Percentiles rank a stretch among this genome's conserved stretches.
phyloP scores from a whole-genome alignment of 176 grass and related monocot genomes.

The Miscanthus lutarioriparius region DNA sequence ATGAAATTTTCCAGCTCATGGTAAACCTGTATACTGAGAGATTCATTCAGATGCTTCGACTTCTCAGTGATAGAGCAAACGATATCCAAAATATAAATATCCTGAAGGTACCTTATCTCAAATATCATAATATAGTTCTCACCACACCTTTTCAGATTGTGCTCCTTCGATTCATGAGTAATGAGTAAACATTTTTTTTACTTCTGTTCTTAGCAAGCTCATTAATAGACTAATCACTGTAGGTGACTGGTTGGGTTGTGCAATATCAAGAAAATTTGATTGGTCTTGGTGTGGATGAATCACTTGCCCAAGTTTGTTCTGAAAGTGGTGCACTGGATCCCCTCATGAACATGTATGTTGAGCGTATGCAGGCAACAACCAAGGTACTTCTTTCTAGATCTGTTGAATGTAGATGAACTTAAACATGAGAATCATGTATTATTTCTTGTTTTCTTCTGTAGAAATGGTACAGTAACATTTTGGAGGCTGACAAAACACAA shows the following conservation, averaged over 20 bases:
- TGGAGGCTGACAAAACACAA: conserved; percentile 98
- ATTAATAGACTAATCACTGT: conserved; percentile 39
- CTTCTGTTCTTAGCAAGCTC: conserved; percentile 30
- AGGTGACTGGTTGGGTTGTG: conserved; percentile 99
- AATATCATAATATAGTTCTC: conserved; percentile 5
- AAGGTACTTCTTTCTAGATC: conserved; percentile 61
- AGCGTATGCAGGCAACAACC: conserved; percentile 95
- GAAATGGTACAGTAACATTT: conserved; percentile 99
- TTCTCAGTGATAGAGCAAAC: conserved; percentile 94
- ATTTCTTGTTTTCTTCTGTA: conserved; percentile 51
- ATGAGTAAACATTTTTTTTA: conserved; percentile 11
- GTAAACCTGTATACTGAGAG: conserved; percentile 97
- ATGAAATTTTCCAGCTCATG: conserved; percentile 99
- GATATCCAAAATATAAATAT: conserved; percentile 98
- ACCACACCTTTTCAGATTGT: conserved; percentile 20
- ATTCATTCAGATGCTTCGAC: conserved; percentile 95
- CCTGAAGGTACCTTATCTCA: conserved; percentile 67
- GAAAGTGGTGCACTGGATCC: conserved; percentile 99
- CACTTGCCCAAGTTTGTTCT: conserved; percentile 98
- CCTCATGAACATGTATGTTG: conserved; percentile 99
- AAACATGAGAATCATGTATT: conserved; percentile 25
- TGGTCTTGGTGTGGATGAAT: conserved; percentile 92
- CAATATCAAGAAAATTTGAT: conserved; percentile 99
- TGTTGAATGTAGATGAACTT: conserved; percentile 31
- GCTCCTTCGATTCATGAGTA: conserved; percentile 13